A percentile compares a stretch with the other conserved stretches of the same genome.
These are phyloP conservation scores for Lenwebbia sp. DNA, from an alignment of 345 rosid genomes.

Conservation along the genomic window DNA sequence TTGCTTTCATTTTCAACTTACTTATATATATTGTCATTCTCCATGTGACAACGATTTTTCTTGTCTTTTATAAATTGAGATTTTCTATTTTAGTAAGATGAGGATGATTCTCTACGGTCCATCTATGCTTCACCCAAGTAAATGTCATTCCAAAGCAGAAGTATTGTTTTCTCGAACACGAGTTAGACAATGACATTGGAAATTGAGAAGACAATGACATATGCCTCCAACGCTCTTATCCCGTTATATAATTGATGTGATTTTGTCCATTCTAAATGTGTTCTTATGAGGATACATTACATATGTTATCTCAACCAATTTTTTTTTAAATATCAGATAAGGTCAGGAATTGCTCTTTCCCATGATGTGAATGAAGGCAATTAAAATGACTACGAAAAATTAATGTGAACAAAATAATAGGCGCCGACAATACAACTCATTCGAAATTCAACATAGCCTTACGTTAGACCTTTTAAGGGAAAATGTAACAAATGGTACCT, in stretches of 20 bases:
- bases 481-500: too few relatives aligned
- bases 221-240: background rate
- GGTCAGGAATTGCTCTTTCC: background rate
- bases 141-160: background rate
- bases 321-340: background rate
- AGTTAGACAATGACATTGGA: background rate
- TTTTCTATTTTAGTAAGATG: too few relatives aligned
- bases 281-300: background rate
- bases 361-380: background rate
- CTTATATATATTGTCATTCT: too few relatives aligned
- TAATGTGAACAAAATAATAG: background rate
- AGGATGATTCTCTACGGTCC: background rate
- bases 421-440: background rate
- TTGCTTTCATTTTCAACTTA: too few relatives aligned
- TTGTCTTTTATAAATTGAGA: background rate
- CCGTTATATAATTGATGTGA: background rate
- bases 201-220: background rate
- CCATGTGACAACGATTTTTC: too few relatives aligned
- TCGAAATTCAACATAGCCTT: background rate
- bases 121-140: background rate
- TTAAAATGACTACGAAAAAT: background rate
- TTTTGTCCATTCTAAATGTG: background rate
- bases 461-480: background rate
- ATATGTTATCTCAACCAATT: background rate
- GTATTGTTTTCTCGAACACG: background rate